phyloP scores from a whole-genome alignment of 306 rosid species.

The Cucurbita argyrosperma region DNA sequence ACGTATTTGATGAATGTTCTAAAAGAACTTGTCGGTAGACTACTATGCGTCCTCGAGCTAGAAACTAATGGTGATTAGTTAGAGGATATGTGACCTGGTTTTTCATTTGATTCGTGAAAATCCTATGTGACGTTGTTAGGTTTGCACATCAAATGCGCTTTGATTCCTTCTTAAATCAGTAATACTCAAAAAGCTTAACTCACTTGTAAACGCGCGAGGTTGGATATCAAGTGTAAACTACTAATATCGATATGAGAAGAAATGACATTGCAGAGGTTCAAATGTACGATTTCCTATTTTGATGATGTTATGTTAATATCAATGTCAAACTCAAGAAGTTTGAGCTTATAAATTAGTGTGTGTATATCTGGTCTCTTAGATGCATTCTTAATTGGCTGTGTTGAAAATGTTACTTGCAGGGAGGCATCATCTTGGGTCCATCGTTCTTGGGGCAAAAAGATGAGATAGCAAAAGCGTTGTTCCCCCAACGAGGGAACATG shows the following conservation, averaged over 20 bases:
- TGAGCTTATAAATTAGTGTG: not conserved
- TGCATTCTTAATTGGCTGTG: not conserved
- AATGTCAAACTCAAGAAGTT: not conserved
- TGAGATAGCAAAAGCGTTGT: conserved; percentile 8
- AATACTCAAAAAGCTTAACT: not conserved
- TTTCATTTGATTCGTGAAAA: not conserved
- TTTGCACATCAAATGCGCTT: not conserved
- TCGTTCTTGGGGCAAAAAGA: conserved; percentile 27
- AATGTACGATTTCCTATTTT: not conserved
- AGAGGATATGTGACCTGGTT: not conserved
- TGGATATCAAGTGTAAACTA: not conserved
- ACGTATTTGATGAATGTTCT: not conserved
- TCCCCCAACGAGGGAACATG: conserved; percentile 24
- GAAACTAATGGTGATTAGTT: not conserved
- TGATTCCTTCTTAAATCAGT: not conserved
- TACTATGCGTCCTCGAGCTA: not conserved
- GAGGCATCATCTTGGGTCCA: conserved; percentile 49
- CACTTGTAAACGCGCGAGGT: no score
- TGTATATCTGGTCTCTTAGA: not conserved
- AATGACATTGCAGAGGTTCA: not conserved
- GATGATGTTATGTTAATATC: not conserved
- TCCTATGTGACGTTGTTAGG: not conserved
- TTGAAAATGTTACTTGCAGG: conserved; percentile 14
- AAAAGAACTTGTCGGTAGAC: not conserved
- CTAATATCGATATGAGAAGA: not conserved